Base-by-base conservation (phyloP, 805 yeast species). In the Zygosaccharomyces gambellarensis region DNA sequence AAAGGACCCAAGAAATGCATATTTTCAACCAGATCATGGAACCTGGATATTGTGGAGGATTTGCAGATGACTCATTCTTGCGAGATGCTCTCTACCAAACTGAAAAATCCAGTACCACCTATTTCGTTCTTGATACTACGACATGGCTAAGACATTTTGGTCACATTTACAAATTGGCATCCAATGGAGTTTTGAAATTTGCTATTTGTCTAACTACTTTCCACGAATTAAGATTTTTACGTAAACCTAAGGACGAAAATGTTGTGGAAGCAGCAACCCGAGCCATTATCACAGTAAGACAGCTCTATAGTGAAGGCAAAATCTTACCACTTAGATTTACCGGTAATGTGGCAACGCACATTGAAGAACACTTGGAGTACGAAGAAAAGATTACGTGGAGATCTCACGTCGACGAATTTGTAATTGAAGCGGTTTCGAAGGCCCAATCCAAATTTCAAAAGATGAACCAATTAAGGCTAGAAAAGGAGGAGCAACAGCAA, bases 231-330 rank as follows among this genome's bases (percentile, higher is more conserved):
- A 67, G 90, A 54, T 81, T 87, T 3, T 66, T 85, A 50, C 69
- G 90, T 52, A 78, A 84, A 56, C 81, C 87, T 1, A 76, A 79
- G 11, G 92, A 85, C 61, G 82, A 82, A 1, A 78, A 83, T 3
- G 81, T 85, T n/a, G 79, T 88, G 2, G 94, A 85, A 63, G 83
- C 89, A 4, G 92, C 90, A 0, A 84, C 90, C 0, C 69, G 94
- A 45, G 85, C 89, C 1, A 89, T 85, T 9, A 82, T 85, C 9
- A 82, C 85, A 7, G 75, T 84, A 19, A 71, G 90, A 51, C 89
- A 83, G 56, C 67, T 85, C 43, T 81, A 79, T 57, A 62, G 74
- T n/a, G 80, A 82, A 39, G 71, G 73, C 47, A 76, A 75, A 40
- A 71, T 83, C 22, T 51, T 79, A 23, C 85, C 88, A 1, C 66